A percentile compares a stretch with the other conserved stretches of the same genome.
Evolutionary conservation across 495 filamentous ascomycete genomes (phyloP).

Genomic region (Mytilinidion resinicola): DNA sequence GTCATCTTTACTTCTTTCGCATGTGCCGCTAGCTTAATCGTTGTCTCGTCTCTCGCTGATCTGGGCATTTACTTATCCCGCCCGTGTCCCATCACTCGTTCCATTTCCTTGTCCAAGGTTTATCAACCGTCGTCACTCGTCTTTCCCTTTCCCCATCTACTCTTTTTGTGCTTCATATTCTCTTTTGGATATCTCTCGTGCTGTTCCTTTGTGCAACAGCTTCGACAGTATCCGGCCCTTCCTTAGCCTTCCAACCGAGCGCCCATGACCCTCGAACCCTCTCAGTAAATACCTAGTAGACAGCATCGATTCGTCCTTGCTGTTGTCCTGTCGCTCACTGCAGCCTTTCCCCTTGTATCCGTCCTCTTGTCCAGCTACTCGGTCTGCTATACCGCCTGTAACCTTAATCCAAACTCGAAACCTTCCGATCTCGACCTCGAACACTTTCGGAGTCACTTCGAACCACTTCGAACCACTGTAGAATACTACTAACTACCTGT

Average conservation of each 20-base stretch:
- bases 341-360: conserved; percentile 4
- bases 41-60: conserved; percentile 33
- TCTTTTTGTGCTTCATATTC: conserved; percentile 18
- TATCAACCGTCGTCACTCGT: conserved; percentile 31
- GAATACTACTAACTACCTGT: conserved; percentile 13
- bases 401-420: conserved; percentile 7
- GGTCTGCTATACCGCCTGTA: conserved; percentile 9
- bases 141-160: conserved; percentile 22
- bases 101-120: conserved; percentile 26
- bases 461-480: conserved; percentile 13
- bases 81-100: conserved; percentile 29
- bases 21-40: conserved; percentile 17
- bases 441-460: conserved; percentile 2
- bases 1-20: conserved; percentile 32
- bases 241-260: conserved; percentile 14
- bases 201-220: conserved; percentile 15
- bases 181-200: conserved; percentile 26
- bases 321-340: conserved; percentile 40
- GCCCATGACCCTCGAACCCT: conserved; percentile 6
- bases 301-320: conserved; percentile 30
- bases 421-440: conserved; percentile 2
- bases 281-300: conserved; percentile 35
- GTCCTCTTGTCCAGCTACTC: background rate
- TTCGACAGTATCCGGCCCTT: conserved; percentile 28
- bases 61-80: conserved; percentile 29